phyloP scores from a whole-genome alignment of 441 rosid species.

The Eutrema salsugineum region DNA sequence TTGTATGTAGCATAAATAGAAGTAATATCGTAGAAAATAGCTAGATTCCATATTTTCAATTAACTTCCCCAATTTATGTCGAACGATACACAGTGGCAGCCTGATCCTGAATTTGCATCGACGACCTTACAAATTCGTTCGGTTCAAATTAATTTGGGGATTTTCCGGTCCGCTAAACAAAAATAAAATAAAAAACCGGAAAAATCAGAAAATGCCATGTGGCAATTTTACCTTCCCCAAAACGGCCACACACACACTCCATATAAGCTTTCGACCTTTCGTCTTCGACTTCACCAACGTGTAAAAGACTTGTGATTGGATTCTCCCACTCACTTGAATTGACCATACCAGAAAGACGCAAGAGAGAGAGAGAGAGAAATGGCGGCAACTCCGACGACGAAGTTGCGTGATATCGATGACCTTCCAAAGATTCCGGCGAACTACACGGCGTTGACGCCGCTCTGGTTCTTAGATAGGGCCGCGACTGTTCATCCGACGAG shows the following conservation, averaged over 20 bases:
- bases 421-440: constrained; percentile 77
- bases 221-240: constrained; percentile 4
- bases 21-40: background rate
- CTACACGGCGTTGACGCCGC: constrained; percentile 75
- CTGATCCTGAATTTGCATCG: constrained; percentile 12
- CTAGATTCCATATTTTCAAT: background rate
- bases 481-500: constrained; percentile 71
- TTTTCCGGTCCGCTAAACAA: background rate
- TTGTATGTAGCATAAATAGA: background rate
- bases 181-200: background rate
- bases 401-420: constrained; percentile 68
- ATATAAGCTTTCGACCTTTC: background rate
- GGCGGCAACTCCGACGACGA: constrained; percentile 13
- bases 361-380: constrained; percentile 3
- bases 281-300: constrained; percentile 16
- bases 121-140: constrained; percentile 16
- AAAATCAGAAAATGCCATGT: background rate
- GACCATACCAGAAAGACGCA: background rate
- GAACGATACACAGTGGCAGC: background rate
- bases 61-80: background rate
- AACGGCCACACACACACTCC: background rate
- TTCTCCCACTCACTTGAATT: constrained; percentile 9
- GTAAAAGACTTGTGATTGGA: background rate
- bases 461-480: constrained; percentile 84
- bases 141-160: constrained; percentile 7